Base-by-base conservation (phyloP, 192 early-diverging fungal species). In the Linnemannia hyalina region DNA sequence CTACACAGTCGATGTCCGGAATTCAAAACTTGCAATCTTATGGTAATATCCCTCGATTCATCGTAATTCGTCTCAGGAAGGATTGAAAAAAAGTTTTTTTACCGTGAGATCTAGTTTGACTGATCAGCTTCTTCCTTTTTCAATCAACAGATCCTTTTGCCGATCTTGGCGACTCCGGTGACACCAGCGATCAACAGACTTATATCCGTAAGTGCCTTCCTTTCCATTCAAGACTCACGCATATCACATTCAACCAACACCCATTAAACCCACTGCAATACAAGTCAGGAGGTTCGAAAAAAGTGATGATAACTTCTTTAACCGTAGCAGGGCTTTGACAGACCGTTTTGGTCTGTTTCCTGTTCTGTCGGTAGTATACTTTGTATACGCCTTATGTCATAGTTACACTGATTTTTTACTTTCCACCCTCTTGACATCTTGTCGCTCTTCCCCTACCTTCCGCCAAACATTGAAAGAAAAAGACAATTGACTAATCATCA, bases 1-100 rank as follows among this genome's bases (percentile, higher is more conserved):
- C 55, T 73, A 44, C 63, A 54, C 73, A 75, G 65, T 35, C 40
- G 74, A 88, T 88, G 86, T 88, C 86, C 69, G 86, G n/a, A 70
- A 90, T 90, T 76, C 83, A 90, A 78, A 88, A 90, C 70, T 80
- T 90, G 70, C 63, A 83, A 23, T 75, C 81, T 70, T 90, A 89
- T 75, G 88, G 88, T 89, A 89, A 75, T 7, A n/a, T 55, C 26
- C 26, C 29, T 13, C n/a, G 11, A 2, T 11, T 26, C 6, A 3
- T 60, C 26, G n/a, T 26, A 4, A 1, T 6, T 60, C 8, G 55
- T 8, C 11, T 10, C 5, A 57, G n/a, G 29, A 65, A 35, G 7
- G 11, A 10, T 15, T 13, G 10, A 65, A 65, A 65, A 65, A 65
- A 8, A 11, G 60, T 9, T 76, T 42, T 68, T 57, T 78, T 52